phyloP scores from a whole-genome alignment of 768 basidiomycete species.

The Hydnomerulius pinastri region DNA sequence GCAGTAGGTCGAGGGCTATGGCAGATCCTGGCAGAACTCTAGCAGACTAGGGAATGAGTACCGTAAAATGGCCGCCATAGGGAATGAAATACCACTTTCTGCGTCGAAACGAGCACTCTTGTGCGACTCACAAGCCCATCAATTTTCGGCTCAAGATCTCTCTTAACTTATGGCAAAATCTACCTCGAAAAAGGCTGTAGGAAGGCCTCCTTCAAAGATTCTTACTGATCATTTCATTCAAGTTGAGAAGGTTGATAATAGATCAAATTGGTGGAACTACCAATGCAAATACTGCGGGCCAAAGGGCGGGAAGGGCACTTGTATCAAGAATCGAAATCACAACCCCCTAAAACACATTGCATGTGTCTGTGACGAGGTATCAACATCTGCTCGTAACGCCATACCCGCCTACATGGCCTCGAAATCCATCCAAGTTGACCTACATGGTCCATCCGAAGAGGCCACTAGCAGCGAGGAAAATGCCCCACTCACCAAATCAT shows the following conservation, averaged over 20 bases:
- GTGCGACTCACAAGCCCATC: neutral
- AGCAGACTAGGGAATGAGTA: neutral
- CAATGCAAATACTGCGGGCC: constrained; percentile 12
- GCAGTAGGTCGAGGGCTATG: constrained; percentile 2
- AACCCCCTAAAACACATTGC: constrained; percentile 11
- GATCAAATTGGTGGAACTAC: constrained; percentile 7
- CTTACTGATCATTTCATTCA: constrained; percentile 1
- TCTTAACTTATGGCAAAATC: neutral
- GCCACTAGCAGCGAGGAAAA: constrained; percentile 1
- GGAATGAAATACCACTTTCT: neutral
- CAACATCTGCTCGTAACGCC: neutral
- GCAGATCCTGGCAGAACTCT: constrained; percentile 13
- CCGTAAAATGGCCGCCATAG: neutral
- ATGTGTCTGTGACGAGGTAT: neutral
- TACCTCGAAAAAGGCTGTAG: neutral
- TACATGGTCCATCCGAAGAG: neutral
- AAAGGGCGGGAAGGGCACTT: neutral
- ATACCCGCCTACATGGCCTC: neutral
- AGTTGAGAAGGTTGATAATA: constrained; percentile 3
- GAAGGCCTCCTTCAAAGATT: neutral
- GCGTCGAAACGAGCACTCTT: neutral
- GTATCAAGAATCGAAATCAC: constrained; percentile 12
- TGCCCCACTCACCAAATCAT: no score
- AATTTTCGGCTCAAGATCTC: neutral
- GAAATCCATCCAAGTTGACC: neutral